phyloP scores from a whole-genome alignment of 2,329 filamentous ascomycete species.

The Cadophora malorum region DNA sequence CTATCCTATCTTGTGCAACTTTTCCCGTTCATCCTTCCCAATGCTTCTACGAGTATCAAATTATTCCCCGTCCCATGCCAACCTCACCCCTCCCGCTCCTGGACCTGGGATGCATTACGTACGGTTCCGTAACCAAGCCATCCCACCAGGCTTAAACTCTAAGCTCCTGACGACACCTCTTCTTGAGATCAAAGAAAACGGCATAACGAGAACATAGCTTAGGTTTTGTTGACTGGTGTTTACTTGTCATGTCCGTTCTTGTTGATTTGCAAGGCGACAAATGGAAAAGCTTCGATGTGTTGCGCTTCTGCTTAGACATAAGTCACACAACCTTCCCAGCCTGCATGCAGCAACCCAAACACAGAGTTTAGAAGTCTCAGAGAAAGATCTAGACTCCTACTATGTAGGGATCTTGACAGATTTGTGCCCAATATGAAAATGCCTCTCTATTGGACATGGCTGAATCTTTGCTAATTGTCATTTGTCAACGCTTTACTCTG shows the following conservation, averaged over 20 bases:
- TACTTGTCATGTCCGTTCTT: neutral
- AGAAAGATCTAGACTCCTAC: slow-evolving; percentile 5
- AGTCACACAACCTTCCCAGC: neutral
- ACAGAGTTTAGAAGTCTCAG: neutral
- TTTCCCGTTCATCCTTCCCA: neutral
- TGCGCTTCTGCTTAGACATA: slow-evolving; percentile 3
- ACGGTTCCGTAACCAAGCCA: neutral
- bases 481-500: neutral
- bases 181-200: slow-evolving; percentile 3
- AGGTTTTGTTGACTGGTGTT: slow-evolving; percentile 16
- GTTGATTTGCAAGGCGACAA: neutral
- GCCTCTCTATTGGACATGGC: neutral
- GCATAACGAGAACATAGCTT: slow-evolving; percentile 28
- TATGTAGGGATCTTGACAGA: neutral
- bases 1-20: neutral
- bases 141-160: slow-evolving; percentile 13
- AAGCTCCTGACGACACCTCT: slow-evolving; percentile 4
- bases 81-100: slow-evolving; percentile 9
- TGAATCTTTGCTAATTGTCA: neutral
- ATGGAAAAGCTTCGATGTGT: neutral
- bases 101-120: neutral
- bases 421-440: neutral
- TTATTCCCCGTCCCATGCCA: slow-evolving; percentile 9
- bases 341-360: neutral
- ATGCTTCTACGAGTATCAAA: slow-evolving; percentile 1